phyloP scores from a whole-genome alignment of 1,284 basidiomycete genomes.

The Irpex rosettiformis region DNA sequence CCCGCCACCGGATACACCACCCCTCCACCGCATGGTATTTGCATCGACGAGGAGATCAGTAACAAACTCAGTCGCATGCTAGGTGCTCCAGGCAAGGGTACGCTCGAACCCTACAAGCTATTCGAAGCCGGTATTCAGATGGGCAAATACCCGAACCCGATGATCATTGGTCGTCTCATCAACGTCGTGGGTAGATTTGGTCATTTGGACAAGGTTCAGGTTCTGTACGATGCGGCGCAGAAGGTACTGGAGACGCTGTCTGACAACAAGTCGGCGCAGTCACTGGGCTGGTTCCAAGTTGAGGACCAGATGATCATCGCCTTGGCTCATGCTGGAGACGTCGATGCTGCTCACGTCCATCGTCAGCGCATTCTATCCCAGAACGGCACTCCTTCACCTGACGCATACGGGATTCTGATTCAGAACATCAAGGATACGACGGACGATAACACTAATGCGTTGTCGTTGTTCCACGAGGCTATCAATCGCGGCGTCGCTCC shows the following conservation, averaged over 20 bases:
- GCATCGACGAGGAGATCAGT: constrained; percentile 31
- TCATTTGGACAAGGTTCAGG: constrained; percentile 58
- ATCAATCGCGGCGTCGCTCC: constrained; percentile 66
- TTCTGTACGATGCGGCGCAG: constrained; percentile 74
- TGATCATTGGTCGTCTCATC: constrained; percentile 62
- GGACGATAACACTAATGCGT: constrained; percentile 86
- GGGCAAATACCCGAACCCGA: constrained; percentile 50
- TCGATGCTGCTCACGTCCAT: constrained; percentile 80
- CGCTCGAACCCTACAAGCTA: constrained; percentile 32
- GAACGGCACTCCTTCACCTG: constrained; percentile 78
- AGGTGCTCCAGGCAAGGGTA: constrained; percentile 20
- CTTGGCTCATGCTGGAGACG: constrained; percentile 74
- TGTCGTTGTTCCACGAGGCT: constrained; percentile 83
- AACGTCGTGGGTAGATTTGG: constrained; percentile 62
- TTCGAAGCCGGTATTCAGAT: constrained; percentile 34
- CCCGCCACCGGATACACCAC: background rate
- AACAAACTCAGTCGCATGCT: constrained; percentile 39
- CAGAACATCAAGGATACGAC: constrained; percentile 88
- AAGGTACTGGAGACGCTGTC: constrained; percentile 45
- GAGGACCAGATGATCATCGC: constrained; percentile 90
- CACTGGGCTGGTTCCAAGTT: constrained; percentile 68
- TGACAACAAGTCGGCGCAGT: constrained; percentile 46
- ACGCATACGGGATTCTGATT: constrained; percentile 90
- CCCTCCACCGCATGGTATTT: constrained; percentile 14
- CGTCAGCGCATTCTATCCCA: constrained; percentile 75